Conservation (phyloP, 2,329 filamentous ascomycete genomes). For the Fusarium liriodendri region DNA sequence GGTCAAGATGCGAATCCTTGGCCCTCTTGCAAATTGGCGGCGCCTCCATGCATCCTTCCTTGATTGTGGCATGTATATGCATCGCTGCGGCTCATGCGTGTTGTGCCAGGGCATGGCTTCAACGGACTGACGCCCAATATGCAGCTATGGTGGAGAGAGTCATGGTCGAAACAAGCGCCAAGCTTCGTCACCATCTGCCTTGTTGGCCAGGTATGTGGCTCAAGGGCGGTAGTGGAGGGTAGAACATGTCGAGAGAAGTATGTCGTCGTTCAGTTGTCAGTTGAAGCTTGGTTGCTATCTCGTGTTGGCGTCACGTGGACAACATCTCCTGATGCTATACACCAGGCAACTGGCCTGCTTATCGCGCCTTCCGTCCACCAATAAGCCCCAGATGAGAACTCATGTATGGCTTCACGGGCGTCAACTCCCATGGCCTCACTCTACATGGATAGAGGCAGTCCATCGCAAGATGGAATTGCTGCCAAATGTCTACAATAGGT, state of each 20-base stretch:
- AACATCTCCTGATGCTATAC: conserved; percentile 34
- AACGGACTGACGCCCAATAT: conserved; percentile 1
- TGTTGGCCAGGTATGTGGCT: conserved; percentile 1
- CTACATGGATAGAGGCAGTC: not conserved
- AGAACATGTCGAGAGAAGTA: not conserved
- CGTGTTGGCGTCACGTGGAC: conserved; percentile 16
- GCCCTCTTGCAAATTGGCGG: not conserved
- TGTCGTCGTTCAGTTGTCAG: conserved; percentile 3
- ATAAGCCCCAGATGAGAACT: not conserved
- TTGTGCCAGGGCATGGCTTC: conserved; percentile 5
- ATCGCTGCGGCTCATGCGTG: conserved; percentile 8
- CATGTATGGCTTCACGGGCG: not conserved
- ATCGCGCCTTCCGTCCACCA: not conserved
- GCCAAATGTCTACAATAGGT: not conserved
- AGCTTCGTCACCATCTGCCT: not conserved
- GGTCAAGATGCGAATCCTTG: not conserved
- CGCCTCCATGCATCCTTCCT: not conserved
- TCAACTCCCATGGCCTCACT: not conserved
- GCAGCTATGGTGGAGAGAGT: not conserved
- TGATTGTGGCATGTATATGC: conserved; percentile 6
- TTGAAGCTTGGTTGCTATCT: conserved; percentile 4
- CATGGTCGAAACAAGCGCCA: not conserved
- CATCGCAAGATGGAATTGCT: not conserved
- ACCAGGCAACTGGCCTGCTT: not conserved
- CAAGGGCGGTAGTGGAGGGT: not conserved